Percentiles rank a stretch among this genome's conserved stretches.
Evolutionary conservation across 805 yeast genomes (phyloP).

Genomic region (Candida tammaniensis): DNA sequence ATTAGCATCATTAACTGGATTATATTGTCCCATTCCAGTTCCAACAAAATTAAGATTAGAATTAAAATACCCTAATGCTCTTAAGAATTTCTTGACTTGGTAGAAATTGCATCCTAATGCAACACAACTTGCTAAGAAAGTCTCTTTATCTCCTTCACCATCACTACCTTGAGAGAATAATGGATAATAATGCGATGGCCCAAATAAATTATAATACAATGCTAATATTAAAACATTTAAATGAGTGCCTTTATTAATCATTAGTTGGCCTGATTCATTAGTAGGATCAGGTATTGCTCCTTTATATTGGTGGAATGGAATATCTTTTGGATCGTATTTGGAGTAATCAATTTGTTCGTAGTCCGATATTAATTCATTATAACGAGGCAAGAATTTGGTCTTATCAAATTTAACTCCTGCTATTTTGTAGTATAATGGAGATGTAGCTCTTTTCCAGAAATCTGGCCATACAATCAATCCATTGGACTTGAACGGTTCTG

Average conservation of each 20-base stretch:
- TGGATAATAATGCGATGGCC: slow-evolving; percentile 41
- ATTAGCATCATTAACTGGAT: slow-evolving; percentile 60
- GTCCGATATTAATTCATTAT: slow-evolving; percentile 23
- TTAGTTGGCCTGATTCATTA: slow-evolving; percentile 41
- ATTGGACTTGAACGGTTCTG: slow-evolving; percentile 50
- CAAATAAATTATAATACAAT: slow-evolving; percentile 40
- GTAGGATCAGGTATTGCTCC: slow-evolving; percentile 34
- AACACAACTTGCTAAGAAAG: slow-evolving; percentile 68
- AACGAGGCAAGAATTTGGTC: slow-evolving; percentile 27
- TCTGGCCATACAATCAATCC: slow-evolving; percentile 81
- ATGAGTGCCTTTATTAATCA: slow-evolving; percentile 39
- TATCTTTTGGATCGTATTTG: slow-evolving; percentile 11
- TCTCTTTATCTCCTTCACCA: slow-evolving; percentile 85
- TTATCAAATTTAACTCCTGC: slow-evolving; percentile 48
- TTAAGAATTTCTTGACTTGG: slow-evolving; percentile 51
- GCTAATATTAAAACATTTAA: slow-evolving; percentile 36
- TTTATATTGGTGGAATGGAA: slow-evolving; percentile 29
- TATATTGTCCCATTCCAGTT: slow-evolving; percentile 73
- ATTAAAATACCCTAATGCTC: slow-evolving; percentile 49
- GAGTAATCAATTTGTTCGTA: slow-evolving; percentile 11
- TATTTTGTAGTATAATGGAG: slow-evolving; percentile 68
- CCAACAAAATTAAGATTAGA: slow-evolving; percentile 49
- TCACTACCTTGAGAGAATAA: slow-evolving; percentile 43
- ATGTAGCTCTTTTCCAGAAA: slow-evolving; percentile 81
- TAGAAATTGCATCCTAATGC: slow-evolving; percentile 47